Base-by-base conservation (phyloP, 345 rosid genomes). In the Geranium brycei region DNA sequence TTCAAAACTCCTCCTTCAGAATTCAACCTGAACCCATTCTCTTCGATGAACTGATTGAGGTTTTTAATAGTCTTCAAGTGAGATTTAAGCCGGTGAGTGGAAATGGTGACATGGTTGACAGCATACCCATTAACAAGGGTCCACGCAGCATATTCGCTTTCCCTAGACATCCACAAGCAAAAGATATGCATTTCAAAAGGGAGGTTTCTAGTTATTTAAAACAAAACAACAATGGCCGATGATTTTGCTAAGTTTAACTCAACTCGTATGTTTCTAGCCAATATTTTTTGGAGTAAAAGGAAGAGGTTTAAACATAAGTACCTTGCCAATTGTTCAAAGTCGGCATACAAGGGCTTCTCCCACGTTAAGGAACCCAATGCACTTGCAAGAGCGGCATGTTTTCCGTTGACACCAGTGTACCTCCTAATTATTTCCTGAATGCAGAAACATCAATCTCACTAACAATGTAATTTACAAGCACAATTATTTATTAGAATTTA, bases 141-240 rank as follows among this genome's bases (percentile, higher is more conserved):
- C 96, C 98, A 92, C 41, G 96, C 98, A 70, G 85, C 96, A 81
- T 79, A 87, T 74, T 91, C 97, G 65, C 90, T 91, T 82, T 88
- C 96, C 76, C 96, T 91, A 64, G 16, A 68, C n/a, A 55, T 58
- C 30, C 19, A 56, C 31, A 62, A 47, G 53, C 53, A 7, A 47
- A 47, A 47, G 7, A 47, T 47, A 47, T 6, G 53, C 53, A 10
- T 47, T 47, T 47, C 11, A 8, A 11, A 47, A 47, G 13, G 14
- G 53, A 47, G 15, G 53, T 47, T 13, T 8, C 53, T 47, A 47
- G 15, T 6, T 13, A 47, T 47, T 47, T 8, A 13, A 47, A 47
- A 47, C 13, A 6, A 47, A 6, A 8, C 53, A 47, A 13, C 53
- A 47, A 47, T 47, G 13, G 3, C 15, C 15, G 53, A 47, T 47